These are phyloP conservation scores for Ruellia speciosa DNA, from an alignment of 305 asterid genomes.

Conservation along the genomic window DNA sequence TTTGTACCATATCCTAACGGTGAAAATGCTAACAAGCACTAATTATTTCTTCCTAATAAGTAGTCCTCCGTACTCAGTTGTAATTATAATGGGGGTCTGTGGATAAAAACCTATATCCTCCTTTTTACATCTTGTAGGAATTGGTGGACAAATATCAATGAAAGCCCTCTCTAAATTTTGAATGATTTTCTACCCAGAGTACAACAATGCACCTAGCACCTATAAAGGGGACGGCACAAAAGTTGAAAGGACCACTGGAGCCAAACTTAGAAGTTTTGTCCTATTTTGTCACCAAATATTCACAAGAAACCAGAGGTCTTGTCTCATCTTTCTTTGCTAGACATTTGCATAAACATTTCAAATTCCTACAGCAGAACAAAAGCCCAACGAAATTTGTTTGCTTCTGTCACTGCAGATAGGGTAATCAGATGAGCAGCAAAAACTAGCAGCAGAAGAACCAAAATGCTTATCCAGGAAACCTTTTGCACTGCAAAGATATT, in stretches of 20 bases:
- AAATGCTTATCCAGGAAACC: slow-evolving; percentile 39
- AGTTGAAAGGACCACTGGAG: slow-evolving; percentile 18
- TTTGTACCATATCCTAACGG: too few species aligned
- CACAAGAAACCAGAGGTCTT: slow-evolving; percentile 6
- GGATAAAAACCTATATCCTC: too few species aligned
- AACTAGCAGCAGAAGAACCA: slow-evolving; percentile 18
- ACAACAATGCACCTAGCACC: too few species aligned
- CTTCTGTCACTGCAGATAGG: slow-evolving; percentile 19
- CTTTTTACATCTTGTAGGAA: too few species aligned
- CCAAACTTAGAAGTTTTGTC: slow-evolving; percentile 22
- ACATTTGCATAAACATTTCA: background rate
- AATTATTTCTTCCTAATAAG: too few species aligned
- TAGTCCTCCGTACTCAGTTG: too few species aligned
- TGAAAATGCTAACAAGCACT: too few species aligned
- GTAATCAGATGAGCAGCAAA: slow-evolving; percentile 26
- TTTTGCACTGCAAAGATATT: slow-evolving; percentile 36
- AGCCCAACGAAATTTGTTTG: background rate
- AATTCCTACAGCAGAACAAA: slow-evolving; percentile 5
- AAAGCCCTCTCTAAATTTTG: too few species aligned
- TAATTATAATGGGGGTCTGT: too few species aligned
- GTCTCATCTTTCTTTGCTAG: slow-evolving; percentile 16
- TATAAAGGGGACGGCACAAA: slow-evolving; percentile 21
- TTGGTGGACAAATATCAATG: too few species aligned
- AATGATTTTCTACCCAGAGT: too few species aligned
- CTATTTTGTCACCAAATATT: slow-evolving; percentile 23